Evolutionary conservation across 805 yeast species (phyloP), one percentile per base, ranked within the genome.

Genomic region (Teunomyces panamensis): DNA sequence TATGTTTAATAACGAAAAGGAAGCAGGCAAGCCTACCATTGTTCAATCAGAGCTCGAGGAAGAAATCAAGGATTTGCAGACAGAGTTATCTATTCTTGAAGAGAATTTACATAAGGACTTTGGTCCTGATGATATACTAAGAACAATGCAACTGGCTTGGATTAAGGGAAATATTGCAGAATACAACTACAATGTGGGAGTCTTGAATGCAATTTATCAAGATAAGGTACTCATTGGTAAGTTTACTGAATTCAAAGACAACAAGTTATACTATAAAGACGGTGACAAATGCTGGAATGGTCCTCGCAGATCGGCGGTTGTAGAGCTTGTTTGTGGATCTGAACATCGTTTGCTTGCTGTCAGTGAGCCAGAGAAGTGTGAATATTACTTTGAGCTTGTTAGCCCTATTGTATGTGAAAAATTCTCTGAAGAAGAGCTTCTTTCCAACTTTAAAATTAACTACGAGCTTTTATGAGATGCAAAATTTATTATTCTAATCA

Each of bases 231-330:
- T 69, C 28, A 75, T 88, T 44, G 95, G 95, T 2, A 55, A 47
- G 10, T 77, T 55, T 43, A 44, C 54, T 3, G 55, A 53, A 10
- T 59, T 56, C 30, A 58, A 64, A 33, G 65, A 62, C 56, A 50
- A 67, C 51, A 45, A 63, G 56, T 42, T 66, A 56, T 68, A 69
- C 29, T 94, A 74, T 60, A 70, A 64, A 3, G 60, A 71, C 14
- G 99, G 99, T 16, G 83, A 82, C 36, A 79, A 75, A 59, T 94
- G 99, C 66, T 92, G 98, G 97, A 88, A 90, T 62, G 99, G 99
- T 0, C 97, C 97, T 4, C 63, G 71, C 27, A 80, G 99, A 63
- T 78, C 85, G 30, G 91, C 89, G 1, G 67, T 63, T 8, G 84
- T 88, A 1, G 71, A 71, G 17, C 60, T 91, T 46, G 69, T 72